Base-by-base conservation (phyloP, 1,284 basidiomycete genomes). In the Pascua guehoae region DNA sequence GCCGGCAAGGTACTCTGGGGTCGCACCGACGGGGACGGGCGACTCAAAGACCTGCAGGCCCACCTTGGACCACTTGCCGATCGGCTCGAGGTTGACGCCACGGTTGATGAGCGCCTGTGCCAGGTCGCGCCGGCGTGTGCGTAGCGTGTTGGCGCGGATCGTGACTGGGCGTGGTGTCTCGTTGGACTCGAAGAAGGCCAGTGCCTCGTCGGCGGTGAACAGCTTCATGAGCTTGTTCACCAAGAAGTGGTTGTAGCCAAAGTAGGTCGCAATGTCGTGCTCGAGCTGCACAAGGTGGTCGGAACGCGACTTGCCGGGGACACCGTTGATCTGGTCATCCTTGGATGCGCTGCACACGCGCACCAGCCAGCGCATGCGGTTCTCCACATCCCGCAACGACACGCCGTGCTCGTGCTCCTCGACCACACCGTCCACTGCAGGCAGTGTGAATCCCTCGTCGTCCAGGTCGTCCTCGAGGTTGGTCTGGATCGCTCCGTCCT, bases 21-120 rank as follows among this genome's bases (percentile, higher is more conserved):
- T 98, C 5, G 96, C 96, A 72, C 86, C 92, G 60, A 99, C 89
- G 2, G 96, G 96, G 4, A 99, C 94, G 56, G 84, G 86, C 64
- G 89, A 93, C 78, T 98, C 96, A 71, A 98, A 98, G 2, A 99
- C 88, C 77, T 98, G 96, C 38, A 99, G 82, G 9, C 96, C 96
- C 61, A 98, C 94, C 73, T 97, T 98, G 51, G 89, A 91, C 96
- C 96, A 98, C 77, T 96, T 96, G 38, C 96, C 96, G 63, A 99
- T 92, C 8, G 96, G 94, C 75, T 98, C 95, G 60, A 98, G 84
- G 69, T 91, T 94, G 60, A 98, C 96, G 45, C 96, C 94, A 54
- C 96, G 86, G 76, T 96, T 97, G 73, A 98, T 89, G 45, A 99
- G 83, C 1, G 87, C 84, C 77, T 98, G 96, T 0, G 92, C 95